Base-by-base conservation (phyloP, 176 grass and related monocot species). In the Oropetium thomaeum region DNA sequence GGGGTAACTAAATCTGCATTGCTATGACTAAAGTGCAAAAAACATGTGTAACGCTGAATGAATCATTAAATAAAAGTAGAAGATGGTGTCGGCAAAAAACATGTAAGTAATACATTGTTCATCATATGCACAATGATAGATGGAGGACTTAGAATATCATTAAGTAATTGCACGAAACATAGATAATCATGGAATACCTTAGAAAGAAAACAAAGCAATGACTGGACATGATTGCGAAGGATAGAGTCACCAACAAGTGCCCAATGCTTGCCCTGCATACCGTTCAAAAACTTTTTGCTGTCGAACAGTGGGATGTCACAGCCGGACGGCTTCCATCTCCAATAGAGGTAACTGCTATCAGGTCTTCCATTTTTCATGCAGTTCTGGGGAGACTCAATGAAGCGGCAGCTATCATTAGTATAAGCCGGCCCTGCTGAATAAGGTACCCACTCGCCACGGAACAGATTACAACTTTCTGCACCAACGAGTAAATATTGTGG, bases 191-290 rank as follows among this genome's bases (percentile, higher is more conserved):
- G 8, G 1, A 40, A 60, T 81, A 98, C 95, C 95, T 87, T 88
- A 19, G 96, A 83, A 80, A 99, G 89, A 71, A 94, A 89, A 51
- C 96, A 99, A 67, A 99, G 84, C 69, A 99, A 81, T 45, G 96
- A 99, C 38, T 99, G 91, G 60, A 83, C 79, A 13, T 99, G 96
- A 67, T 99, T 99, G 7, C 96, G 88, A 51, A 99, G 76, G 77
- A 99, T 95, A 19, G 96, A 99, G 76, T 99, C 91, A 27, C 96
- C 96, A 35, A 99, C 79, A 19, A 99, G 73, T 25, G 87, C 96
- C 96, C 89, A 99, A 79, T 84, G 86, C 67, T 83, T 92, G 39
- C 84, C 87, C 40, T 61, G 29, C 87, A 92, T 95, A 40, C n/a
- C 25, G 55, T 90, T 59, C 73, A 99, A 29, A 82, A 99, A 99